Evolutionary conservation across 257 asterid species (phyloP).

Genomic region (Przewalskia tangutica): DNA sequence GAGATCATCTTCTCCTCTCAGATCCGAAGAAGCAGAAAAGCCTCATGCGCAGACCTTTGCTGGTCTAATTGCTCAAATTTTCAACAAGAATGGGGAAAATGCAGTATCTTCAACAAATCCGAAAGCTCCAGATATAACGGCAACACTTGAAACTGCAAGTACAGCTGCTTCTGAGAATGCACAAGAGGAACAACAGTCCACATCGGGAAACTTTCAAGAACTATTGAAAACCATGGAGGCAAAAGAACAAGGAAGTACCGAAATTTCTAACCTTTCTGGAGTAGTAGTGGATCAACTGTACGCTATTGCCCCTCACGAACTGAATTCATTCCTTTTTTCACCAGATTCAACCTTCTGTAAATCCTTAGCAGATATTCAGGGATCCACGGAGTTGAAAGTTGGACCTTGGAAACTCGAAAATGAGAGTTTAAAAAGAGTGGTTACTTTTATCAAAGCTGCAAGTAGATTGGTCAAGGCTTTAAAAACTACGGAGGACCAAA

Average conservation of each 20-base stretch:
- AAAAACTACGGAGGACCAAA: constrained; percentile 84
- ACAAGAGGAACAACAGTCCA: constrained; percentile 39
- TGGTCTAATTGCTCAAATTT: constrained; percentile 74
- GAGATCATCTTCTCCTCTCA: constrained; percentile 50
- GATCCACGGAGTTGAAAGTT: constrained; percentile 56
- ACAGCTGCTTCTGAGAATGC: constrained; percentile 19
- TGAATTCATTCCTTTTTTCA: constrained; percentile 68
- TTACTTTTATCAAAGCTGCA: constrained; percentile 65
- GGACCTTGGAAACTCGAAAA: constrained; percentile 79
- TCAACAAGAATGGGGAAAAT: constrained; percentile 53
- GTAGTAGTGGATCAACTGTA: constrained; percentile 65
- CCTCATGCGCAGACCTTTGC: constrained; percentile 51
- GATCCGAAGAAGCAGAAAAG: constrained; percentile 58
- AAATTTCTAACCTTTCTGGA: constrained; percentile 61
- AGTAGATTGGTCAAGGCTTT: constrained; percentile 71
- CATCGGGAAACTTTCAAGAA: constrained; percentile 55
- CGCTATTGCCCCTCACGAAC: constrained; percentile 47
- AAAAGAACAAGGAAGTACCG: constrained; percentile 54
- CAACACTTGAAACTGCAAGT: constrained; percentile 34
- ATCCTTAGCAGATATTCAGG: constrained; percentile 53
- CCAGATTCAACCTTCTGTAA: constrained; percentile 52
- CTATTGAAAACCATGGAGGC: constrained; percentile 49
- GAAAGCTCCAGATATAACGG: constrained; percentile 42
- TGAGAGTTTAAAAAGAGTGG: constrained; percentile 51
- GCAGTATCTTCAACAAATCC: constrained; percentile 28